Percentiles rank a stretch among this genome's conserved stretches.
Conservation (phyloP, 352 stramenopile species). For the Pythium scleroteichum region DNA sequence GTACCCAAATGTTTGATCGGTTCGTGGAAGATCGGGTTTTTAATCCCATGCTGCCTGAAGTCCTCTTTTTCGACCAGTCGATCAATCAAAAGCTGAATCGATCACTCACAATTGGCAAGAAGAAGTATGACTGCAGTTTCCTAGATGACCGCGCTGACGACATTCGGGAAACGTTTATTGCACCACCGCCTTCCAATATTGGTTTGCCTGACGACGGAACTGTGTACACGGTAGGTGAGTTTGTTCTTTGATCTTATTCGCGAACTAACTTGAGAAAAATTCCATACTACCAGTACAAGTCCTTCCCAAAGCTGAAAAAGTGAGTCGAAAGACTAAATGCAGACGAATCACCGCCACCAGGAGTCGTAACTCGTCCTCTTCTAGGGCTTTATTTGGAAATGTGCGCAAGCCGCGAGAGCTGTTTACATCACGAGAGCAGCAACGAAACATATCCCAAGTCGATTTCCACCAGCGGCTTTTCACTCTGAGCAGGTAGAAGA, state of each 20-base stretch:
- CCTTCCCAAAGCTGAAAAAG: slow-evolving; percentile 83
- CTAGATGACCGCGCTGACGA: slow-evolving; percentile 74
- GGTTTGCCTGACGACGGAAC: slow-evolving; percentile 76
- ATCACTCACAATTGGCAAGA: slow-evolving; percentile 70
- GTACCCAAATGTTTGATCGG: slow-evolving; percentile 84
- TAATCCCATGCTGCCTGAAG: slow-evolving; percentile 60
- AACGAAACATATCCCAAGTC: slow-evolving; percentile 69
- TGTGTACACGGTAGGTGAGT: slow-evolving; percentile 72
- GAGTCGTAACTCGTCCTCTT: background rate
- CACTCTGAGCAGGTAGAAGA: slow-evolving; percentile 63
- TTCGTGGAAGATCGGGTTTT: slow-evolving; percentile 82
- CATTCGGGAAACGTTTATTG: slow-evolving; percentile 84
- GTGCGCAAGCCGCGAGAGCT: slow-evolving; percentile 74
- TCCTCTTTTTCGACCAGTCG: slow-evolving; percentile 85
- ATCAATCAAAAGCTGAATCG: slow-evolving; percentile 88
- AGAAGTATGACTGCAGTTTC: slow-evolving; percentile 85
- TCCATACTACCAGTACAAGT: slow-evolving; percentile 57
- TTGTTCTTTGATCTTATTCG: no score
- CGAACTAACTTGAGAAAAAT: background rate
- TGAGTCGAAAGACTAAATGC: slow-evolving; percentile 23
- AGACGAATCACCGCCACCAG: background rate
- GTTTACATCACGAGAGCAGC: slow-evolving; percentile 68
- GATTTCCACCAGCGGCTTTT: slow-evolving; percentile 79
- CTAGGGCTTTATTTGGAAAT: slow-evolving; percentile 68
- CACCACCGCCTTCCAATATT: slow-evolving; percentile 75